Evolutionary conservation across 2,329 filamentous ascomycete species (phyloP), one percentile per base, ranked within the genome.

Genomic region (Penicillium sp.): DNA sequence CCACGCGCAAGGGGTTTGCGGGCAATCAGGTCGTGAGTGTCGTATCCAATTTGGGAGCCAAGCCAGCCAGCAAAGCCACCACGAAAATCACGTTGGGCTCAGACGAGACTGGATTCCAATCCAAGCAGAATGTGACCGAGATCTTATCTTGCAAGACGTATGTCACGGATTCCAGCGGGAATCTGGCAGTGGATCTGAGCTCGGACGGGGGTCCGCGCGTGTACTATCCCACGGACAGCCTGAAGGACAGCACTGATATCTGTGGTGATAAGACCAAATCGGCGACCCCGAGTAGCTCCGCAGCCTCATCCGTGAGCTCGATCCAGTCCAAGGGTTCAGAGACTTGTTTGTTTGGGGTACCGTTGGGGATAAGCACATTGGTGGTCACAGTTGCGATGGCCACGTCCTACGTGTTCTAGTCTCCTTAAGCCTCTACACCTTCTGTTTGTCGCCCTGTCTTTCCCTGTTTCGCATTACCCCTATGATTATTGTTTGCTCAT

Each of bases 171-270:
- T 43, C 46, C 33, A 49, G 28, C 6, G 50, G 46, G 24, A 45
- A 52, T 43, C n/a, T 52, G 13, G 15, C 34, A 43, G 46, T 52
- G 26, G 50, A 52, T 32, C 50, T 52, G 32, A 45, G 50, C 46
- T 52, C 46, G 32, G 50, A 52, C 45, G 50, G 50, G 38, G 50
- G 50, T 9, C 50, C 50, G 24, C 37, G 50, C 32, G 50, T 52
- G n/a, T 52, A 45, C 31, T 52, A 52, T 42, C 50, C 50, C 31
- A 49, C 50, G 33, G 41, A 52, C 38, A 52, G 50, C 21, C 26
- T 52, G 13, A 52, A 49, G 21, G 42, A 37, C 26, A 49, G 50
- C 42, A 42, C 21, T 5, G 43, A 29, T 42, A 37, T 52, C 39
- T 52, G 50, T 42, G 24, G 10, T 34, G 15, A 35, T 44, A 22